These are phyloP conservation scores for Amanita molliuscula DNA, from an alignment of 768 basidiomycete species.

Conservation along the genomic window DNA sequence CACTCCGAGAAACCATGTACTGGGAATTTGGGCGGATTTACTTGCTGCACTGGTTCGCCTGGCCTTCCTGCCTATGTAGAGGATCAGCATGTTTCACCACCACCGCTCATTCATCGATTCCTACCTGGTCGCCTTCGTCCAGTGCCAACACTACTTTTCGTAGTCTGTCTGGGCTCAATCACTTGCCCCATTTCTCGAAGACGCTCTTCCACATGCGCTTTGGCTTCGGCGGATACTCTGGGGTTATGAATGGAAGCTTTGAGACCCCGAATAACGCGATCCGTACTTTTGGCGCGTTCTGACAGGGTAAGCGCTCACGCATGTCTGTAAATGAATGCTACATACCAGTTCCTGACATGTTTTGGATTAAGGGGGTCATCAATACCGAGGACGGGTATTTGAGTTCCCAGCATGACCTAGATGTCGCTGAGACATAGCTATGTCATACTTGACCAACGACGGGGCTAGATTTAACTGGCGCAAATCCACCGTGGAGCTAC, in stretches of 20 bases:
- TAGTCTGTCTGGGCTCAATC: background rate
- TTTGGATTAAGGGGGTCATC: background rate
- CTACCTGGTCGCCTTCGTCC: slow-evolving; percentile 2
- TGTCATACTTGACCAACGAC: slow-evolving; percentile 4
- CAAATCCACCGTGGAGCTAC: slow-evolving; percentile 3
- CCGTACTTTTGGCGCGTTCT: slow-evolving; percentile 14
- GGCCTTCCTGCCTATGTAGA: background rate
- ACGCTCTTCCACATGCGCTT: slow-evolving; percentile 25
- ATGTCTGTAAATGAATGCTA: background rate
- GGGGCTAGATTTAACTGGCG: background rate
- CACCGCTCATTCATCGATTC: background rate
- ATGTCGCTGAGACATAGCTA: slow-evolving; percentile 4
- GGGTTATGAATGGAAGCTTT: slow-evolving; percentile 53
- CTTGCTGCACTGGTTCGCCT: background rate
- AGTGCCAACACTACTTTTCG: background rate
- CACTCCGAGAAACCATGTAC: background rate
- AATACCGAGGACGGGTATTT: background rate
- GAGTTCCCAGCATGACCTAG: background rate
- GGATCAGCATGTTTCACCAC: background rate
- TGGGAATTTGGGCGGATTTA: background rate
- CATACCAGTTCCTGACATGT: slow-evolving; percentile 2
- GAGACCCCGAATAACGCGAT: slow-evolving; percentile 33
- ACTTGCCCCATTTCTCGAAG: slow-evolving; percentile 7
- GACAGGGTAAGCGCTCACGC: background rate
- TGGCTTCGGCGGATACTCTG: slow-evolving; percentile 38